These are phyloP conservation scores for Clitoria ternatea DNA, from an alignment of 306 rosid species.

Conservation along the genomic window DNA sequence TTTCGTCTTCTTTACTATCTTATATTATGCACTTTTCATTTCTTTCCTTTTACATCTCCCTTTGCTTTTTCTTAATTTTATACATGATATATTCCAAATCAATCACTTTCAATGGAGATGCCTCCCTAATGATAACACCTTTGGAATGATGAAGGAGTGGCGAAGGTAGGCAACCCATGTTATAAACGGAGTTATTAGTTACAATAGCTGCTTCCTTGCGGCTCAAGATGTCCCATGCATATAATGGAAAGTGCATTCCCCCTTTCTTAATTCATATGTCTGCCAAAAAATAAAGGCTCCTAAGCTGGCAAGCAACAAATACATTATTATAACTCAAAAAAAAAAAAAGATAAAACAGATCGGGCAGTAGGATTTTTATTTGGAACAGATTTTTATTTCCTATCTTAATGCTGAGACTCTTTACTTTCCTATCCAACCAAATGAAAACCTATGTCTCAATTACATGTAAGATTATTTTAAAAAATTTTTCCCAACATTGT, in stretches of 20 bases:
- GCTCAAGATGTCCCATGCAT: slow-evolving; percentile 17
- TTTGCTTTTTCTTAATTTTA: not conserved
- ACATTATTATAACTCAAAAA: not conserved
- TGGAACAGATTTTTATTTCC: not conserved
- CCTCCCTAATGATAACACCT: slow-evolving; percentile 27
- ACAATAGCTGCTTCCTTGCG: not conserved
- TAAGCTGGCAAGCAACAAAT: slow-evolving; percentile 32
- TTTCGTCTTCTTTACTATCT: not conserved
- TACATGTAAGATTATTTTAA: too few relatives aligned
- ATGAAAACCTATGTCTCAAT: too few relatives aligned
- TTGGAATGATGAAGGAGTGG: not conserved
- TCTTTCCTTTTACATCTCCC: not conserved
- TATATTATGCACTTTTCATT: not conserved
- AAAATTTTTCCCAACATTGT: too few relatives aligned
- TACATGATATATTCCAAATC: too few relatives aligned
- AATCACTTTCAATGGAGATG: slow-evolving; percentile 33
- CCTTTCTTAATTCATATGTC: slow-evolving; percentile 28
- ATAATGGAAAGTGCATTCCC: not conserved
- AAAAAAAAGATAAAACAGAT: not conserved
- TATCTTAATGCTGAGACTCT: not conserved
- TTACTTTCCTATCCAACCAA: not conserved
- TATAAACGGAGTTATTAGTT: not conserved
- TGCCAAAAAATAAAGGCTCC: not conserved
- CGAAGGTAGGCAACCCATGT: slow-evolving; percentile 2
- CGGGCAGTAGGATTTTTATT: too few relatives aligned